Base-by-base conservation (phyloP, 75 land plant species). In the Sequoia sempervirens region DNA sequence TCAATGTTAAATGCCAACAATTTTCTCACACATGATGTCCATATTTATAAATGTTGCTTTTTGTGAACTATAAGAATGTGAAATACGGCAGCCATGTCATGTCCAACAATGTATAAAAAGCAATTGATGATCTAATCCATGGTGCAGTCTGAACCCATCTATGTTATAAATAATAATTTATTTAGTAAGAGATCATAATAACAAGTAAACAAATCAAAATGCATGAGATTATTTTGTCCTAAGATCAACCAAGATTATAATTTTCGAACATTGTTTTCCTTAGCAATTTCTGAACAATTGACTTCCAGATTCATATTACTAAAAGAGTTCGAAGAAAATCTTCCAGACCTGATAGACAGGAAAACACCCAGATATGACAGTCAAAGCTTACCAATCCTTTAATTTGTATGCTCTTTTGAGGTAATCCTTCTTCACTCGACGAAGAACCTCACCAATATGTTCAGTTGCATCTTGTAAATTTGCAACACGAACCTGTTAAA, bases 381-480 rank as follows among this genome's bases (percentile, higher is more conserved):
- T 30, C 64, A 38, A 50, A 10, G 15, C 87, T 88, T 88, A 96
- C 99, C 99, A 97, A 10, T 96, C 92, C 68, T 92, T 26, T 58
- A 97, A 90, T 84, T 96, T 96, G 75, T 97, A 97, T 40, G 99
- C 99, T 86, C 99, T 93, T 83, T 92, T 86, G 40, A 97, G 87
- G 83, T 97, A 96, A 54, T 96, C 92, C 88, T 89, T 94, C 86
- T 97, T 97, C 41, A 97, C 99, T 11, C 99, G 93, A 11, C 84
- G 87, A 46, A 97, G 81, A 45, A 97, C 99, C 85, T 96, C 98
- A 40, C 96, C 95, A 54, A 97, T 96, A 74, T 97, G 99, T 85
- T 96, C 98, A 80, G 99, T 75, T 53, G 99, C 98, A 93, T 97
- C 98, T 75, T 95, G 87, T 90, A 97, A 87, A 81, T 97, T 97